Evolutionary conservation across 768 basidiomycete species (phyloP).

Genomic region (Boletus coccyginus): DNA sequence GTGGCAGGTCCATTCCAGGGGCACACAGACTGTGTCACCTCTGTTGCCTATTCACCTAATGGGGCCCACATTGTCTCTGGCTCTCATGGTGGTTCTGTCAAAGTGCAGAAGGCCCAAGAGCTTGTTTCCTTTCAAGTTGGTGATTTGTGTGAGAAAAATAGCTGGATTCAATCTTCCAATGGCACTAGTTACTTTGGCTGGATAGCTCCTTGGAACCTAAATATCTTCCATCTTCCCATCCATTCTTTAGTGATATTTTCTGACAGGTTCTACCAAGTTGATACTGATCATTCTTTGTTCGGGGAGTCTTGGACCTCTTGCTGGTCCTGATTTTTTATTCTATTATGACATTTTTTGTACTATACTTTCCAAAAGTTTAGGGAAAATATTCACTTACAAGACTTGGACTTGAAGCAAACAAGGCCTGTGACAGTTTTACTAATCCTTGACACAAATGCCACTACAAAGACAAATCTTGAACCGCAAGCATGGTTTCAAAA

Average conservation of each 20-base stretch:
- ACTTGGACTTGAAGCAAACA: no score
- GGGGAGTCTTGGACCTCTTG: not conserved
- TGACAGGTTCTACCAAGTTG: not conserved
- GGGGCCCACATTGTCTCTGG: not conserved
- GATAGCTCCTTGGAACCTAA: conserved; percentile 7
- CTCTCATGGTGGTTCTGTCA: no score
- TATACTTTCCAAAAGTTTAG: not conserved
- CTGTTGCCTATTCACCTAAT: conserved; percentile 5
- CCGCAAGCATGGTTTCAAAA: not conserved
- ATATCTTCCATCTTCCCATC: not conserved
- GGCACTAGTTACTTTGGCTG: not conserved
- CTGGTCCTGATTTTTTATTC: not conserved
- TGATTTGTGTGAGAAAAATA: not conserved
- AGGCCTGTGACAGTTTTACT: no score
- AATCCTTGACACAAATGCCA: no score
- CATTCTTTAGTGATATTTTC: not conserved
- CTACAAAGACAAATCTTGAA: no score
- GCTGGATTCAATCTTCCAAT: conserved; percentile 9
- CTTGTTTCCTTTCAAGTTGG: not conserved
- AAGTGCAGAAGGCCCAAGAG: not conserved
- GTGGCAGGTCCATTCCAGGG: not conserved
- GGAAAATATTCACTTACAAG: no score
- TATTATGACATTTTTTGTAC: not conserved
- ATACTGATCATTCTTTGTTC: not conserved
- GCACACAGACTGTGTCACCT: conserved; percentile 3